Evolutionary conservation across 495 filamentous ascomycete species (phyloP).

Genomic region (Opeltia flavorubescens): DNA sequence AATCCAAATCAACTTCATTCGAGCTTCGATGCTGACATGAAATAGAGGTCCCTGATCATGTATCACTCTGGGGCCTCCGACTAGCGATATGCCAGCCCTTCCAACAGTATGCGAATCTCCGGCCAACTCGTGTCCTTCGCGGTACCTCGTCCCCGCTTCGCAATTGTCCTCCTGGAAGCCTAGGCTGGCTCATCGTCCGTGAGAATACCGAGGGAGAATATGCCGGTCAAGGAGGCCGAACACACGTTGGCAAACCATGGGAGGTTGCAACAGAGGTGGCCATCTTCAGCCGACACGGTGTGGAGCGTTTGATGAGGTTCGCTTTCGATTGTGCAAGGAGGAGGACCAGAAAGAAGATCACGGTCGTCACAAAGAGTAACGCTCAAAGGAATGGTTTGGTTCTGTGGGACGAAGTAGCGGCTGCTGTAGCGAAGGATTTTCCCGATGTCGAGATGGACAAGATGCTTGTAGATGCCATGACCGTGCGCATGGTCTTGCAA

Average conservation of each 20-base stretch:
- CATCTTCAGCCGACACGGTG: constrained; percentile 38
- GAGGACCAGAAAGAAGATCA: constrained; percentile 34
- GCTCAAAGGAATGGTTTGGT: constrained; percentile 45
- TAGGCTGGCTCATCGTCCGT: constrained; percentile 44
- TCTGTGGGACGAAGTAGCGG: constrained; percentile 40
- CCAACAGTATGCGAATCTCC: constrained; percentile 43
- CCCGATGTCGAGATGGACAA: constrained; percentile 40
- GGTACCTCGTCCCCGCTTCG: constrained; percentile 35
- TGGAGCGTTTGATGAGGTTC: constrained; percentile 42
- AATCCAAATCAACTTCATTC: background rate
- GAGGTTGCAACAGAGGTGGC: constrained; percentile 39
- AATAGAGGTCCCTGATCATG: constrained; percentile 40
- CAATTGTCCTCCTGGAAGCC: constrained; percentile 24
- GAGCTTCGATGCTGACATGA: background rate
- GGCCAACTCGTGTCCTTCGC: constrained; percentile 35
- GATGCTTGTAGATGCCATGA: constrained; percentile 50
- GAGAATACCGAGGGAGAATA: constrained; percentile 48
- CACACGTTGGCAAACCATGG: constrained; percentile 35
- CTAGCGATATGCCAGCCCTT: constrained; percentile 40
- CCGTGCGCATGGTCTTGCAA: constrained; percentile 39
- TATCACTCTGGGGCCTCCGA: constrained; percentile 41
- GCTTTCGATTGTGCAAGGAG: constrained; percentile 37
- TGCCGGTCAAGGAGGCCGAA: constrained; percentile 40
- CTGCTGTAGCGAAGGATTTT: constrained; percentile 30
- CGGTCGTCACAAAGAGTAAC: constrained; percentile 47